A percentile compares a stretch with the other conserved stretches of the same genome.
phyloP scores from a whole-genome alignment of 257 asterid species.

The Handroanthus guayacan region DNA sequence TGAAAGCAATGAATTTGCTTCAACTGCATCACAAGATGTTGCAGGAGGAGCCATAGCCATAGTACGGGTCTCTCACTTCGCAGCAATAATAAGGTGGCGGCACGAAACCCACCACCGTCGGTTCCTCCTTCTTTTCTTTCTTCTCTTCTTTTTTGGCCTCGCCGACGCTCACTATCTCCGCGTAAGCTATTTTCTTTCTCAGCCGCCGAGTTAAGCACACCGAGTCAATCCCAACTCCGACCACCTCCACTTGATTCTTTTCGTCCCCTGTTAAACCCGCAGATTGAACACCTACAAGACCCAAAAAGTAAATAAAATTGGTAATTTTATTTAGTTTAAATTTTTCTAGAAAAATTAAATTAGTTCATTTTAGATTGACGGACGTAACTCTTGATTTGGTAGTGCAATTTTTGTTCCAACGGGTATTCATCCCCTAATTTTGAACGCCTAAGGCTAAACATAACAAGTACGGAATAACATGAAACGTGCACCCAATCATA shows the following conservation, averaged over 20 bases:
- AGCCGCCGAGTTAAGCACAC: slow-evolving; percentile 48
- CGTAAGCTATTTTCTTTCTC: slow-evolving; percentile 59
- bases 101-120: slow-evolving; percentile 2
- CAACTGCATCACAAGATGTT: slow-evolving; percentile 43
- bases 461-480: too few relatives aligned
- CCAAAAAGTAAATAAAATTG: too few relatives aligned
- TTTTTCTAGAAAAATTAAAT: too few relatives aligned
- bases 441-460: too few relatives aligned
- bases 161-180: slow-evolving; percentile 54
- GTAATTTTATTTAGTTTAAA: too few relatives aligned
- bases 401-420: too few relatives aligned
- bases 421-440: too few relatives aligned
- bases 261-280: slow-evolving; percentile 49
- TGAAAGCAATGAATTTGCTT: too few relatives aligned
- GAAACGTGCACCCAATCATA: too few relatives aligned
- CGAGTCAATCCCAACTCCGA: slow-evolving; percentile 69
- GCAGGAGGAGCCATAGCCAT: slow-evolving; percentile 39
- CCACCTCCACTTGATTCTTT: slow-evolving; percentile 55
- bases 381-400: too few relatives aligned
- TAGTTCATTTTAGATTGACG: too few relatives aligned
- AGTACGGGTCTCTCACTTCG: not conserved
- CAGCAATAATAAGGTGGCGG: not conserved
- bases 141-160: slow-evolving; percentile 42
- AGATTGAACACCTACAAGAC: slow-evolving; percentile 50
- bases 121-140: slow-evolving; percentile 5